phyloP scores from a whole-genome alignment of 2,329 filamentous ascomycete genomes.

The Beauveria rudraprayagi region DNA sequence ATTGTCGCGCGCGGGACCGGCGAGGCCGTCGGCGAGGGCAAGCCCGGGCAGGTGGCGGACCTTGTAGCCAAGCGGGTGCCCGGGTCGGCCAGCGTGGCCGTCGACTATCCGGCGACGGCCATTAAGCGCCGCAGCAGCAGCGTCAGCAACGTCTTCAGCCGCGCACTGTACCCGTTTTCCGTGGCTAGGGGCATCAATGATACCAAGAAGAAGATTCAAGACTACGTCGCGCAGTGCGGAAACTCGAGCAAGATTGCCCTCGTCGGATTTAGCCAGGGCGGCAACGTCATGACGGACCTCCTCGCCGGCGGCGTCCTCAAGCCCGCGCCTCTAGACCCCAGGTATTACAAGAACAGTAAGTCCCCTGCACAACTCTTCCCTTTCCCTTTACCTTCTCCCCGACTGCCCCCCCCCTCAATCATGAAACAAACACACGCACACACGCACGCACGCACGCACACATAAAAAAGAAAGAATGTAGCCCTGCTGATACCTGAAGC shows the following conservation, averaged over 20 bases:
- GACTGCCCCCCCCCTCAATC: not conserved
- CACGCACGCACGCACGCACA: too few species aligned
- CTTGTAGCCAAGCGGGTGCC: conserved; percentile 8
- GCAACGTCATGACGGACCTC: conserved; percentile 13
- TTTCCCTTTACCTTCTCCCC: too few species aligned
- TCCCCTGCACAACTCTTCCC: too few species aligned
- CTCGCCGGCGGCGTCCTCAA: conserved; percentile 12
- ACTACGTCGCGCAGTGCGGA: conserved; percentile 11
- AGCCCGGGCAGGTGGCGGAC: conserved; percentile 1
- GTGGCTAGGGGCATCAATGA: conserved; percentile 11
- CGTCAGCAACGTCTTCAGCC: not conserved
- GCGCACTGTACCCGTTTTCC: conserved; percentile 8
- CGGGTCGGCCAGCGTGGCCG: conserved; percentile 11
- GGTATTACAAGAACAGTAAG: conserved; percentile 11
- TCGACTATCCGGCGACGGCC: conserved; percentile 12
- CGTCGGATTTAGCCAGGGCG: conserved; percentile 12
- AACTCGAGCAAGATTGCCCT: conserved; percentile 8
- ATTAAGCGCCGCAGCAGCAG: not conserved
- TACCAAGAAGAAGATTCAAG: conserved; percentile 10
- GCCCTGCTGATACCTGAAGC: not conserved
- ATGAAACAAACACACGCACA: not conserved
- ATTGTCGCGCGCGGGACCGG: conserved; percentile 11
- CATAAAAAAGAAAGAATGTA: not conserved
- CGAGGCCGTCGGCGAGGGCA: conserved; percentile 10
- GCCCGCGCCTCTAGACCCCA: conserved; percentile 10